Evolutionary conservation across 805 yeast species (phyloP).

Genomic region (Scheffersomyces spartinae): DNA sequence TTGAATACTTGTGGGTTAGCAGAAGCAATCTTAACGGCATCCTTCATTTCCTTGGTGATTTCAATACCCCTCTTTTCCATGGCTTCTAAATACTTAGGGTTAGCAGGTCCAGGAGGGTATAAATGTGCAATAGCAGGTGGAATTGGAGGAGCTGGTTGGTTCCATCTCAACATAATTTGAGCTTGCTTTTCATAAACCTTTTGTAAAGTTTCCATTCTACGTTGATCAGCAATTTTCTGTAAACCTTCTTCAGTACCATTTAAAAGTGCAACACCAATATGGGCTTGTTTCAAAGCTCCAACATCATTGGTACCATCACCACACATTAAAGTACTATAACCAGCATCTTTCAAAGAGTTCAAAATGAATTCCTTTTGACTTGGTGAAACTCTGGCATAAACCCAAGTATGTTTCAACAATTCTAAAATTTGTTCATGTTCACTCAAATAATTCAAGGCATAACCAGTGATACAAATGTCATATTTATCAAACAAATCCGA

Average conservation of each 20-base stretch:
- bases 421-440: constrained; percentile 60
- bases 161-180: constrained; percentile 70
- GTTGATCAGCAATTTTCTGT: constrained; percentile 77
- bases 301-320: constrained; percentile 99
- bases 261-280: constrained; percentile 93
- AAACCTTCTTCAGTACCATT: constrained; percentile 94
- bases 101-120: constrained; percentile 90
- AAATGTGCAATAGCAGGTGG: constrained; percentile 86
- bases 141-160: constrained; percentile 70
- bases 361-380: constrained; percentile 87
- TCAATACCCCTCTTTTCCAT: constrained; percentile 74
- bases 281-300: constrained; percentile 97
- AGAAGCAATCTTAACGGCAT: constrained; percentile 42
- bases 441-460: constrained; percentile 61
- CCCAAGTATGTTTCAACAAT: constrained; percentile 85
- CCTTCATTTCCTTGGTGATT: constrained; percentile 63
- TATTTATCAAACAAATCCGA: constrained; percentile 44
- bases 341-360: constrained; percentile 71
- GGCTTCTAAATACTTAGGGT: constrained; percentile 81
- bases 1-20: constrained; percentile 23
- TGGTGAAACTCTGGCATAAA: constrained; percentile 96
- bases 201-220: constrained; percentile 51
- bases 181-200: constrained; percentile 77
- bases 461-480: constrained; percentile 90
- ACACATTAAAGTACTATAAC: constrained; percentile 94